Base-by-base conservation (phyloP, 192 early-diverging fungal species). In the Chytriomyces sp. region DNA sequence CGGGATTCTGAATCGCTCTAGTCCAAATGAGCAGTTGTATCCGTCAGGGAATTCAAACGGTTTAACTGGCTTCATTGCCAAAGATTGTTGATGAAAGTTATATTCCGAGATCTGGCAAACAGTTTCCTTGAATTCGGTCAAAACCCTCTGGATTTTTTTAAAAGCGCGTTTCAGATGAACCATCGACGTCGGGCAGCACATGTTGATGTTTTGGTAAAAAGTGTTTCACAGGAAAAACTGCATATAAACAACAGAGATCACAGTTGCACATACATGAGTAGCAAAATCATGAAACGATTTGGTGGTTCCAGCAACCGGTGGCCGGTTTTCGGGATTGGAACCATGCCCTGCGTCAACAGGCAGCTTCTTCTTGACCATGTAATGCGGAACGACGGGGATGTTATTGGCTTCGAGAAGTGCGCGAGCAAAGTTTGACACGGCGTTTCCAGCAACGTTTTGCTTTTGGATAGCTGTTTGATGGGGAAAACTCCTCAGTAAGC, bases 41-140 rank as follows among this genome's bases (percentile, higher is more conserved):
- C 98, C 98, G 73, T 96, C 91, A 24, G 98, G 92, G 70, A 99
- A 96, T 85, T 99, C 98, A 76, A 92, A 98, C 28, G 91, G 86
- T 82, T 95, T 96, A 61, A 84, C 87, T 45, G 96, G 93, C 50
- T 93, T 88, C 23, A 67, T 50, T 11, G 16, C n/a, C 53, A 77
- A 28, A 46, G 35, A 61, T 91, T 82, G 78, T 84, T 93, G 91
- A 76, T 93, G 85, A 68, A 87, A 94, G 26, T 84, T 78, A 50
- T 82, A 75, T 75, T 93, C 93, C 6, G 91, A 91, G 2, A 97
- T 90, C 77, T 96, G 93, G 80, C 94, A 84, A 3, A 96, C 89
- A 16, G 92, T 89, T 70, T 99, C 96, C 78, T 99, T 99, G 82
- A 93, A 97, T 80, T 99, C 98, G 60, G 93, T 88, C 69, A 98